These are phyloP conservation scores for Tillandsia leiboldiana DNA, from an alignment of 176 grass and related monocot genomes.

Conservation along the genomic window DNA sequence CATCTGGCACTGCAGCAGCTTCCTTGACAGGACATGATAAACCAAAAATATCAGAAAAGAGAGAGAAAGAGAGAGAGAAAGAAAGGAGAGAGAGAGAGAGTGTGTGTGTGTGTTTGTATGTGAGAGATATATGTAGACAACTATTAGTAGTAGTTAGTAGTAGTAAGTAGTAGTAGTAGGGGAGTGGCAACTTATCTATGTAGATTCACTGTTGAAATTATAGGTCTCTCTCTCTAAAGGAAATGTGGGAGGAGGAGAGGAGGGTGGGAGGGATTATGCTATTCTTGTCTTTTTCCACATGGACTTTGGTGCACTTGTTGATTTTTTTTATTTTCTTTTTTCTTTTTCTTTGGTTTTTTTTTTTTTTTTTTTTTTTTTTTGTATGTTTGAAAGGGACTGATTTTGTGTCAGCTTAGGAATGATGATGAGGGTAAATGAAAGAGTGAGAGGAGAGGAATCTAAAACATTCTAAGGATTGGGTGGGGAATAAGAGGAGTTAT, in stretches of 20 bases:
- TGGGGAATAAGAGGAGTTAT: slow-evolving; percentile 34
- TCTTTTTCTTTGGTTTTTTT: slow-evolving; percentile 11
- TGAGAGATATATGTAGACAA: slow-evolving; percentile 25
- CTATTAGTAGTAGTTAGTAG: slow-evolving; percentile 34
- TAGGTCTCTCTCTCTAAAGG: background rate
- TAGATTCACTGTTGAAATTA: slow-evolving; percentile 42
- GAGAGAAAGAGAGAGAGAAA: slow-evolving; percentile 6
- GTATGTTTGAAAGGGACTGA: background rate
- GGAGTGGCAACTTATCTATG: slow-evolving; percentile 38
- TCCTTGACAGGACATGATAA: slow-evolving; percentile 99
- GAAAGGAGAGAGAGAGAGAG: too few relatives aligned
- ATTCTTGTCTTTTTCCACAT: slow-evolving; percentile 47
- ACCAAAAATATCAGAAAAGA: slow-evolving; percentile 60
- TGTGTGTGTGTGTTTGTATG: too few relatives aligned
- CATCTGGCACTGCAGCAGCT: slow-evolving; percentile 65
- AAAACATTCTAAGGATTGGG: slow-evolving; percentile 81
- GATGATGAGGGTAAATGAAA: slow-evolving; percentile 29
- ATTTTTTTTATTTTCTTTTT: slow-evolving; percentile 9
- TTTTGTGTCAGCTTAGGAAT: slow-evolving; percentile 28
- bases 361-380: background rate
- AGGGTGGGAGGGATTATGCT: slow-evolving; percentile 49
- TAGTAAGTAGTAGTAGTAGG: slow-evolving; percentile 20
- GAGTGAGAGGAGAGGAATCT: slow-evolving; percentile 47
- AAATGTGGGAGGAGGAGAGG: slow-evolving; percentile 34
- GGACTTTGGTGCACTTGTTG: slow-evolving; percentile 34